phyloP scores from a whole-genome alignment of 1,139 yeast genomes.

The Taphrina wiesneri region DNA sequence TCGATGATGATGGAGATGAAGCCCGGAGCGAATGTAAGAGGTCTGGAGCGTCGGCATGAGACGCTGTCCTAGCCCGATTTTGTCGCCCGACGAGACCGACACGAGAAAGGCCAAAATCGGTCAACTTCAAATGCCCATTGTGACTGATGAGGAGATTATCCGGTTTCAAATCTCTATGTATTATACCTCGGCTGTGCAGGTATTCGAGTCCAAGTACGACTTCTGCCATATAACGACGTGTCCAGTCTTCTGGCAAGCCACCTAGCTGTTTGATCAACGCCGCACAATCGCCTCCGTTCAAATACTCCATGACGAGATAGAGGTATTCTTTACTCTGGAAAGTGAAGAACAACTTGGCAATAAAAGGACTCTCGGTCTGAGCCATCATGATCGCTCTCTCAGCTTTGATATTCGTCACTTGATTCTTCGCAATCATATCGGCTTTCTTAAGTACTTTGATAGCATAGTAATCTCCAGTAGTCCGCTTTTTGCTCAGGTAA shows the following conservation, averaged over 20 bases:
- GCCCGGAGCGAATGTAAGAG: conserved; percentile 6
- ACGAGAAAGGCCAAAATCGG: conserved; percentile 92
- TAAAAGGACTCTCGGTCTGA: conserved; percentile 90
- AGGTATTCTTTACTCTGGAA: conserved; percentile 87
- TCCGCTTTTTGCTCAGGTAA: conserved; percentile 73
- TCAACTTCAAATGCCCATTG: conserved; percentile 83
- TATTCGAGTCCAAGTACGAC: conserved; percentile 88
- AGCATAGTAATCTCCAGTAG: conserved; percentile 94
- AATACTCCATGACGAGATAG: conserved; percentile 92
- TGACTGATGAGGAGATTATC: conserved; percentile 86
- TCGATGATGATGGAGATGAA: conserved; percentile 23
- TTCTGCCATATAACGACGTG: conserved; percentile 81
- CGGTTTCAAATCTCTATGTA: conserved; percentile 89
- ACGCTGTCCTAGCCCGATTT: conserved; percentile 47
- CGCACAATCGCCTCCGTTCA: conserved; percentile 95
- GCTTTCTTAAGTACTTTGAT: conserved; percentile 90
- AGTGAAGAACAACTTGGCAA: conserved; percentile 82
- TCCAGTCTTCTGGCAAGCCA: conserved; percentile 78
- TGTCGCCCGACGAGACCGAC: conserved; percentile 89
- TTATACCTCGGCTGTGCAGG: conserved; percentile 81
- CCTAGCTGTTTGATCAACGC: conserved; percentile 80
- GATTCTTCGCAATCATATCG: conserved; percentile 96
- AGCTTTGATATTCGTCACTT: conserved; percentile 87
- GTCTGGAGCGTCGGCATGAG: conserved; percentile 30
- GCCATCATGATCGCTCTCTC: conserved; percentile 98